Percentiles rank a stretch among this genome's conserved stretches.
Evolutionary conservation across 495 filamentous ascomycete species (phyloP).

Genomic region (Barbatosphaeria neglecta): DNA sequence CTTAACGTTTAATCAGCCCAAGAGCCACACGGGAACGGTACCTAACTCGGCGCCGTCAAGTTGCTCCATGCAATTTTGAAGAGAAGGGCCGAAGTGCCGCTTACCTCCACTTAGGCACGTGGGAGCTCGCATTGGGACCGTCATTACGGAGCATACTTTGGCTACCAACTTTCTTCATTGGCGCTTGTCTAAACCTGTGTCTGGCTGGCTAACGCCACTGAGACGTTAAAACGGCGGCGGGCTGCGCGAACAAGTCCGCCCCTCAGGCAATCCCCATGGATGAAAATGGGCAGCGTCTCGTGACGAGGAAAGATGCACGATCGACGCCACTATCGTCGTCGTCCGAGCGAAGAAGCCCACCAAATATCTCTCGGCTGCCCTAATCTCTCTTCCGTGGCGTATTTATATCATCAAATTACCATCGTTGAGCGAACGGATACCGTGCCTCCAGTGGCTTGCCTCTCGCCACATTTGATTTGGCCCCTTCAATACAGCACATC

Average conservation of each 20-base stretch:
- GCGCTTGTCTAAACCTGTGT: no score
- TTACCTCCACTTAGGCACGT: neutral
- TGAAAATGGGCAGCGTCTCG: no score
- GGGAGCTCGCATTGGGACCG: no score
- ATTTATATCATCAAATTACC: neutral
- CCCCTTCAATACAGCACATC: no score
- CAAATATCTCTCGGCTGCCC: neutral
- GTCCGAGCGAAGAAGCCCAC: neutral
- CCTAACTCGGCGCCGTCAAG: neutral
- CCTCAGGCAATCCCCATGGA: no score
- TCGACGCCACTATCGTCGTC: neutral
- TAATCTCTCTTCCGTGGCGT: no score
- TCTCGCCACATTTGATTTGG: neutral
- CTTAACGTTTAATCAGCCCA: no score
- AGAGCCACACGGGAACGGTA: no score
- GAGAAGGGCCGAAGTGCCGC: neutral
- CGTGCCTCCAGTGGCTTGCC: neutral
- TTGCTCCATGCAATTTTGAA: neutral
- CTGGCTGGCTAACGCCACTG: no score
- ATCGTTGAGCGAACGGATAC: neutral
- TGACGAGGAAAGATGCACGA: no score
- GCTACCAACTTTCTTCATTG: no score
- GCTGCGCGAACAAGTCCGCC: neutral
- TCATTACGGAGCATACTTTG: no score
- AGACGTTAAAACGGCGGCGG: neutral